phyloP scores from a whole-genome alignment of 2,329 filamentous ascomycete species.

The Lecanicillium sp. region DNA sequence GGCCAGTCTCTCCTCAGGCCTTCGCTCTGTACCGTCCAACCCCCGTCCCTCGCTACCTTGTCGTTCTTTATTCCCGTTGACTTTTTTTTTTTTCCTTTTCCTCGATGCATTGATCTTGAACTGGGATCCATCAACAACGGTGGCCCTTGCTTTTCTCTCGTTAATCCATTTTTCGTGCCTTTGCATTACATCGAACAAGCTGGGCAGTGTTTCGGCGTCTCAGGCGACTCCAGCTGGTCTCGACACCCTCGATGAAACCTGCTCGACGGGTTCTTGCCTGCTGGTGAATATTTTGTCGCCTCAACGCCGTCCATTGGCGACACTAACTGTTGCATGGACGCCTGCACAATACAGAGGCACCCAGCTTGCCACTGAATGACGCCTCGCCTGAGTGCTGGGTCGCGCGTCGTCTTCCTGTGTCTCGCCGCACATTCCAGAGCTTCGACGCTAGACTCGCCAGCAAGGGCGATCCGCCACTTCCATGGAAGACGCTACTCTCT shows the following conservation, averaged over 20 bases:
- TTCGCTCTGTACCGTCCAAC: no score
- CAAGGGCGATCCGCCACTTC: neutral
- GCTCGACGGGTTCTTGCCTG: constrained; percentile 6
- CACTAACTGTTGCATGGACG: constrained; percentile 7
- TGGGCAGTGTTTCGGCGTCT: constrained; percentile 1
- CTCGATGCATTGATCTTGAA: neutral
- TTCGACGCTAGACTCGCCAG: no score
- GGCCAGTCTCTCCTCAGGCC: no score
- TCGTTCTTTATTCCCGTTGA: no score
- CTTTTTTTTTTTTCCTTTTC: no score
- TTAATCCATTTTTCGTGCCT: neutral
- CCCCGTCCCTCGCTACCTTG: no score
- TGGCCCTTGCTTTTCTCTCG: neutral
- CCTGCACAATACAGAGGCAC: constrained; percentile 1
- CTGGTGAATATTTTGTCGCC: constrained; percentile 1
- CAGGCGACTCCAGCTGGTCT: neutral
- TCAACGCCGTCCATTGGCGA: constrained; percentile 8
- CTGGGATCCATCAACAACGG: neutral
- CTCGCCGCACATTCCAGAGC: constrained; percentile 2
- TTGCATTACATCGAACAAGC: no score
- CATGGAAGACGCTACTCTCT: constrained; percentile 2
- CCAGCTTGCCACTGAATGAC: no score
- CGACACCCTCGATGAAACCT: constrained; percentile 3
- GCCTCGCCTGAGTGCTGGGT: no score
- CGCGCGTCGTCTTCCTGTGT: no score